Evolutionary conservation across 176 grass and related monocot species (phyloP), one percentile per base, ranked within the genome.

Genomic region (Cymbopogon citratus): DNA sequence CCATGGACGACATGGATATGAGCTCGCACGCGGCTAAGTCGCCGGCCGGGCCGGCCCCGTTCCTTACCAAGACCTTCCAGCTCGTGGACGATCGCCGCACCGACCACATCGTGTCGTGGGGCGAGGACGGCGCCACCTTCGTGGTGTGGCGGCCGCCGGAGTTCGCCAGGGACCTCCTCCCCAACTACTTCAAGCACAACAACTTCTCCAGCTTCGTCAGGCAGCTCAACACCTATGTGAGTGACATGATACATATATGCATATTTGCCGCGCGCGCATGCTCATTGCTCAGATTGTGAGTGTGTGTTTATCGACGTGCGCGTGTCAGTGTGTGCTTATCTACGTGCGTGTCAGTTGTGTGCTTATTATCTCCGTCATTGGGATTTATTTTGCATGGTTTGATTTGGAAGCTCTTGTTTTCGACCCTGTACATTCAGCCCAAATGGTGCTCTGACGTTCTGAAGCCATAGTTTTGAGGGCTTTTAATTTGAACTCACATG

Each of bases 161-260:
- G 78, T 93, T 97, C 71, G 80, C 94, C 59, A 89, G 91, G 66
- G 94, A 97, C 73, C 89, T 97, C 81, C 84, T 97, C 36, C 91
- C 91, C 69, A 93, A 76, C 87, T 97, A 91, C 91, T 97, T 97
- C 89, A 97, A 97, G 79, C 94, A 97, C 81, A 91, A 87, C 71
- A 97, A 97, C 89, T 93, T 97, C 91, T 91, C 94, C 62, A 97
- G 94, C 84, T 97, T 97, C 72, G 87, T 97, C 81, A 91, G 94
- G 84, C 94, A 97, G 84, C 94, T 97, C 49, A 97, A 97, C 86
- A 97, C 94, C 79, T 93, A 97, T 51, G 94, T 97, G 87, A 52
- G 86, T 49, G 0, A 9, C n/a, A n/a, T 59, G 19, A 59, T 10
- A 59, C 9, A 23, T 7, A 56, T 21, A n/a, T 2, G 25, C 25